Base-by-base conservation (phyloP, 140 eudicot species). In the Senecio squalidus region DNA sequence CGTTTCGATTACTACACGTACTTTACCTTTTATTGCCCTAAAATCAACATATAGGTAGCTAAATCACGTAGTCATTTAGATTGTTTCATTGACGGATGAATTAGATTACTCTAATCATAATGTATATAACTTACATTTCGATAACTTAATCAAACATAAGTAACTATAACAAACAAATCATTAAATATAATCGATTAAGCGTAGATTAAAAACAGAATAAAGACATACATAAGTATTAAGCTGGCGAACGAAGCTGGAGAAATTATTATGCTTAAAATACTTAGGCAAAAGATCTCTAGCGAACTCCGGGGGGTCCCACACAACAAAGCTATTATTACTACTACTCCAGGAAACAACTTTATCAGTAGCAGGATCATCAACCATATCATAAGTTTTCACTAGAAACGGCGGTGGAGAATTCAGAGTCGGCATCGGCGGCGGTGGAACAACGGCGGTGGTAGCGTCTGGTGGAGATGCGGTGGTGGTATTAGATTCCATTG, bases 231-330 rank as follows among this genome's bases (percentile, higher is more conserved):
- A 89, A 64, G 97, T 88, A 22, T 88, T 88, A 20, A 88, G 77
- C 68, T 88, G 96, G 6, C 96, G 94, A 67, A 88, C 96, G 31
- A 88, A 88, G 79, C 94, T 83, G 50, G 89, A 80, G 75, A 88
- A 88, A 43, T 88, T 88, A 56, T 89, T 89, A 31, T 89, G 97
- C 80, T 89, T 82, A 56, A 89, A 89, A 61, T 79, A 72, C 62
- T 89, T 85, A 1, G 97, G 95, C 78, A 89, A 70, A 30, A 89
- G 79, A 5, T 85, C 86, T 25, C 67, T 73, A 22, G 89, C 89
- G 27, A 89, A 85, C 76, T 85, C 95, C 0, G 95, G 93, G 18
- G 88, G 88, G 62, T 89, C 90, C 97, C 97, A 85, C 8, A 89
- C 93, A 58, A 89, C 55, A 73, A 89, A 89, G 71, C 95, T 89